phyloP scores from a whole-genome alignment of 768 basidiomycete genomes.

The Baorangia bicolor region DNA sequence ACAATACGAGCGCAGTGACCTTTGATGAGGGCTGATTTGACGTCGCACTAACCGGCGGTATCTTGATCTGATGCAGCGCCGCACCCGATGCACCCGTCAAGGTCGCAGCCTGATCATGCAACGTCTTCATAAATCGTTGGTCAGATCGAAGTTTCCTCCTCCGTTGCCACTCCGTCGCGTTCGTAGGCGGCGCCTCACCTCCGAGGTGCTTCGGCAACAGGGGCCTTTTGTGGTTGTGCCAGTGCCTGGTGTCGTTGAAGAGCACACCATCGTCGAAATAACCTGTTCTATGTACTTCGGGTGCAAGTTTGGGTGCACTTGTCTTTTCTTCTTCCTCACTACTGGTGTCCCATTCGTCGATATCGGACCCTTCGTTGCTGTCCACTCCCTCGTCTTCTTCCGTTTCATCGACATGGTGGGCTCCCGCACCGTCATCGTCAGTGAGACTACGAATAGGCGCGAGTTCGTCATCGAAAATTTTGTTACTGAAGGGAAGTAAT shows the following conservation, averaged over 20 bases:
- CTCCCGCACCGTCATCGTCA: not conserved
- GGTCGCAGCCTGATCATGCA: slow-evolving; percentile 61
- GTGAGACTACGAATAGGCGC: slow-evolving; percentile 29
- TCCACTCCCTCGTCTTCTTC: slow-evolving; percentile 21
- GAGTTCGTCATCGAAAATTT: slow-evolving; percentile 43
- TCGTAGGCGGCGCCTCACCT: slow-evolving; percentile 37
- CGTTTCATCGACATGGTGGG: slow-evolving; percentile 1
- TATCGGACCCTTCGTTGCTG: slow-evolving; percentile 12
- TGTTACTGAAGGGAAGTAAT: slow-evolving; percentile 42
- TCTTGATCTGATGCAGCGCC: slow-evolving; percentile 51
- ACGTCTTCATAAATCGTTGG: slow-evolving; percentile 56
- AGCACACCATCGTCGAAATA: slow-evolving; percentile 41
- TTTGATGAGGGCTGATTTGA: slow-evolving; percentile 11
- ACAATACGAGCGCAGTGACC: not conserved
- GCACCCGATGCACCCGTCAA: slow-evolving; percentile 62
- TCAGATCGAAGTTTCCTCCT: slow-evolving; percentile 38
- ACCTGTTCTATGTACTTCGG: not conserved
- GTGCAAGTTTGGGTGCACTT: not conserved
- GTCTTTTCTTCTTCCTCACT: slow-evolving; percentile 15
- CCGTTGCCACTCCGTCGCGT: slow-evolving; percentile 36
- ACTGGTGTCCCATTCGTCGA: slow-evolving; percentile 22
- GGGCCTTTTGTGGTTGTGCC: slow-evolving; percentile 52
- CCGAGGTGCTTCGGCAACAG: slow-evolving; percentile 57
- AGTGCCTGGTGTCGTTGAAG: slow-evolving; percentile 55
- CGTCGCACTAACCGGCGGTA: slow-evolving; percentile 39